phyloP scores from a whole-genome alignment of 208 protist species.

The Wallacemonas collosoma region DNA sequence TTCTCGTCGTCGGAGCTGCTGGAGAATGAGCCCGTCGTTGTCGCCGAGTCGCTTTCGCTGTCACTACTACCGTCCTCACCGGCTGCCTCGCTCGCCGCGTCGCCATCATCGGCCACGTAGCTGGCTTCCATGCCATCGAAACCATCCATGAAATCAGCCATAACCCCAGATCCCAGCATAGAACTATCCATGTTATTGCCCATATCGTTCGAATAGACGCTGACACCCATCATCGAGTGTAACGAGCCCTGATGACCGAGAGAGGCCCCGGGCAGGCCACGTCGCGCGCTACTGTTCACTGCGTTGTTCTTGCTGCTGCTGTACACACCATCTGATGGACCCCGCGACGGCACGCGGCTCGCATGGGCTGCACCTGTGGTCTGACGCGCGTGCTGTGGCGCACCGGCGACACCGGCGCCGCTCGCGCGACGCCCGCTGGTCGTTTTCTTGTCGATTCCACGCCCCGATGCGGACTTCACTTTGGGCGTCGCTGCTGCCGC shows the following conservation, averaged over 20 bases:
- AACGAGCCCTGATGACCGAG: slow-evolving; percentile 1
- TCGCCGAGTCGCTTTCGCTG: slow-evolving; percentile 4
- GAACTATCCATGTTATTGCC: neutral
- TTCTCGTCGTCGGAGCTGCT: slow-evolving; percentile 4
- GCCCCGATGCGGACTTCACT: neutral
- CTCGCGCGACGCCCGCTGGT: neutral
- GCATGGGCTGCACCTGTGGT: neutral
- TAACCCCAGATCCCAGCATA: neutral
- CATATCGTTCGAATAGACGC: neutral
- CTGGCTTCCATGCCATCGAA: slow-evolving; percentile 12
- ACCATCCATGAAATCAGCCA: neutral
- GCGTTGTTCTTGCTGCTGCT: neutral
- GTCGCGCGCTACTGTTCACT: neutral
- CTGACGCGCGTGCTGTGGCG: neutral
- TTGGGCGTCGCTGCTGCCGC: too few species aligned
- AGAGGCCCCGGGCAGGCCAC: neutral
- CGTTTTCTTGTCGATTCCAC: neutral
- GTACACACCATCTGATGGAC: neutral
- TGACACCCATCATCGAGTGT: slow-evolving; percentile 4
- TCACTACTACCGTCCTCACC: slow-evolving; percentile 2
- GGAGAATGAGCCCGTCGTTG: neutral
- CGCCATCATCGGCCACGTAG: neutral
- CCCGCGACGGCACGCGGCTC: neutral
- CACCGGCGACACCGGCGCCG: too few species aligned
- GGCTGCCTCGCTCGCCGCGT: slow-evolving; percentile 11